phyloP scores from a whole-genome alignment of 1,139 yeast genomes.

The Zygoascus hellenicus region DNA sequence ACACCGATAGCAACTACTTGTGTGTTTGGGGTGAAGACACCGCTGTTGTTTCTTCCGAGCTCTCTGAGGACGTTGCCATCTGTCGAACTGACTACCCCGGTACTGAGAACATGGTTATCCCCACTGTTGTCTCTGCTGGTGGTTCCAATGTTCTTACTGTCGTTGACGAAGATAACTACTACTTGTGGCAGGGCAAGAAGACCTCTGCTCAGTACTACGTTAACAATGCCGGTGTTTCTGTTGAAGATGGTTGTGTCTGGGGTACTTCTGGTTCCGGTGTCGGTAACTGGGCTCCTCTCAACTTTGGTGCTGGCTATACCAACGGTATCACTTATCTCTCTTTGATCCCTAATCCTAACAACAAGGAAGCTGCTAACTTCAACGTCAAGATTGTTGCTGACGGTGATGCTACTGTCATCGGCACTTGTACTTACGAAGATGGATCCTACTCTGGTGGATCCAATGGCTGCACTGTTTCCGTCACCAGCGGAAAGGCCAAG shows the following conservation, averaged over 20 bases:
- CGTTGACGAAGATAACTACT: conserved; percentile 72
- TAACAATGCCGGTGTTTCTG: conserved; percentile 89
- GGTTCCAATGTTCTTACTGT: conserved; percentile 60
- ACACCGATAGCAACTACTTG: conserved; percentile 53
- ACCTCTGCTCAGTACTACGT: conserved; percentile 97
- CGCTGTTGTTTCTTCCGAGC: conserved; percentile 63
- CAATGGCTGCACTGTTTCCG: conserved; percentile 93
- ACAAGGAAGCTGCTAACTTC: conserved; percentile 68
- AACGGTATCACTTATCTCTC: conserved; percentile 80
- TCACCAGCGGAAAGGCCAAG: conserved; percentile 73
- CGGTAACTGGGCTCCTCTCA: conserved; percentile 98
- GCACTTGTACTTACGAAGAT: conserved; percentile 73
- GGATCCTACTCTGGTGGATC: conserved; percentile 69
- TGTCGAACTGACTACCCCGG: conserved; percentile 99
- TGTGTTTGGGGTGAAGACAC: conserved; percentile 79
- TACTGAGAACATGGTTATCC: conserved; percentile 95
- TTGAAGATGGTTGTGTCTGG: conserved; percentile 91
- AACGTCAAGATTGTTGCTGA: conserved; percentile 78
- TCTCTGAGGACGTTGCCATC: conserved; percentile 64
- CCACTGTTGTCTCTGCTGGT: conserved; percentile 76
- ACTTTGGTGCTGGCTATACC: conserved; percentile 86
- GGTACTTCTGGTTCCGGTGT: conserved; percentile 71
- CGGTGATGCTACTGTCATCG: conserved; percentile 58
- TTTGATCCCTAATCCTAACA: conserved; percentile 93
- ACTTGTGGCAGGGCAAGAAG: conserved; percentile 70